Conservation (phyloP, 1,284 basidiomycete genomes). For the Leccinum subrobustum region DNA sequence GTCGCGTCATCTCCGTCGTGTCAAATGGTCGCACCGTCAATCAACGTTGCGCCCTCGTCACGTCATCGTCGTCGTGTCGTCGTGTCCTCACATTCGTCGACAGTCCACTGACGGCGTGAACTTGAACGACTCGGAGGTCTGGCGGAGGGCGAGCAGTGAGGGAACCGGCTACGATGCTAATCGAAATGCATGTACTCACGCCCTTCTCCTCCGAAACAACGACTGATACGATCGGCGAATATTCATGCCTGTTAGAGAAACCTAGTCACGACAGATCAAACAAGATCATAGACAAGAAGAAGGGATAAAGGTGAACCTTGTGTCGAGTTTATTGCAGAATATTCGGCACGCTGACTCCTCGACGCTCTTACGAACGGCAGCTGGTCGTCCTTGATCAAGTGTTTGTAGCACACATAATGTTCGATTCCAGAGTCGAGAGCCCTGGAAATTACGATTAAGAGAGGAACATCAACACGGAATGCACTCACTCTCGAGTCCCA, state of each 20-base stretch:
- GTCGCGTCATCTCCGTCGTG: no score
- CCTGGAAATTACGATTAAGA: conserved; percentile 33
- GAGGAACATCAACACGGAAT: not conserved
- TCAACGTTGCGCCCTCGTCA: no score
- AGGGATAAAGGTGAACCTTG: conserved; percentile 41
- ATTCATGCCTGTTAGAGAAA: conserved; percentile 45
- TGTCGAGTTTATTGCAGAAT: conserved; percentile 72
- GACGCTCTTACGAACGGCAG: conserved; percentile 71
- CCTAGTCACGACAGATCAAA: conserved; percentile 37
- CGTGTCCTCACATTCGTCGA: no score
- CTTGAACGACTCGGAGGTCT: no score
- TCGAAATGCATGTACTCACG: conserved; percentile 33
- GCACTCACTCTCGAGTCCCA: conserved; percentile 78
- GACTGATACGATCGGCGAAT: conserved; percentile 47
- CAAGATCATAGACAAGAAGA: not conserved
- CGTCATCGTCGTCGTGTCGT: no score
- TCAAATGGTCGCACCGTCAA: no score
- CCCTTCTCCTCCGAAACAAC: conserved; percentile 55
- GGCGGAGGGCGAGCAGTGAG: no score
- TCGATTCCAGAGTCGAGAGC: conserved; percentile 49
- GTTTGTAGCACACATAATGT: conserved; percentile 51
- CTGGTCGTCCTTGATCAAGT: conserved; percentile 43
- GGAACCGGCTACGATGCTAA: not conserved
- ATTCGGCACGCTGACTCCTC: conserved; percentile 58
- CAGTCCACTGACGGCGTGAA: no score